These are phyloP conservation scores for Carex pumila DNA, from an alignment of 176 grass and related monocot genomes.

Conservation along the genomic window DNA sequence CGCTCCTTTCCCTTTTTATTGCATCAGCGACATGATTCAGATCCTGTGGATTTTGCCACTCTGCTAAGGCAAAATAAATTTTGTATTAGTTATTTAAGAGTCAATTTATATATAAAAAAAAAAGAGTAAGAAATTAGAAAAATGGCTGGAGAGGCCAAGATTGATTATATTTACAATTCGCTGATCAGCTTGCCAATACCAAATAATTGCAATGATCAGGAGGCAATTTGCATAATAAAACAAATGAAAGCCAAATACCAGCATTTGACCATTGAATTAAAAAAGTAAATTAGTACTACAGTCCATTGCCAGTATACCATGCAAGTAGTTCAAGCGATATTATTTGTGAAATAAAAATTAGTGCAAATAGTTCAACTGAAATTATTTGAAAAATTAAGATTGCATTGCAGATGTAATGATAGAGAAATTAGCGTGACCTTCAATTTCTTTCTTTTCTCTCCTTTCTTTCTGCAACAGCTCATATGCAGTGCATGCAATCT, in stretches of 20 bases:
- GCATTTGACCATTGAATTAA: background rate
- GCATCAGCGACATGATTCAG: conserved; percentile 86
- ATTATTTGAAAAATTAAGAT: background rate
- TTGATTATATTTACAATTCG: background rate
- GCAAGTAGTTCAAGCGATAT: background rate
- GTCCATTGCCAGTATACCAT: background rate
- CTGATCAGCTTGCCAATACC: background rate
- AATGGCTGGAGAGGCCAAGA: background rate
- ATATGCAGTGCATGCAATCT: conserved; percentile 53
- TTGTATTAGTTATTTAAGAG: background rate
- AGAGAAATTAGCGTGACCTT: conserved; percentile 39
- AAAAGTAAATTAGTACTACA: background rate
- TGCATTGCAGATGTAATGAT: background rate
- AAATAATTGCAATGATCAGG: background rate
- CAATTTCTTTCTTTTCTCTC: conserved; percentile 50
- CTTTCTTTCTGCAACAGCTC: conserved; percentile 70
- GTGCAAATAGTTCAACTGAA: background rate
- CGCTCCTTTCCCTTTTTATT: conserved; percentile 68
- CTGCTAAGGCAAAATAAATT: conserved; percentile 40
- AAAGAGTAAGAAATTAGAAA: background rate
- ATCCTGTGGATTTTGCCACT: conserved; percentile 47
- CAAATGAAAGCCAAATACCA: background rate
- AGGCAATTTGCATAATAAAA: background rate
- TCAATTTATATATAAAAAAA: background rate
- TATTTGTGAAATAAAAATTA: background rate